Evolutionary conservation across 2,329 filamentous ascomycete species (phyloP), one percentile per base, ranked within the genome.

Genomic region (Claviceps quebecensis): DNA sequence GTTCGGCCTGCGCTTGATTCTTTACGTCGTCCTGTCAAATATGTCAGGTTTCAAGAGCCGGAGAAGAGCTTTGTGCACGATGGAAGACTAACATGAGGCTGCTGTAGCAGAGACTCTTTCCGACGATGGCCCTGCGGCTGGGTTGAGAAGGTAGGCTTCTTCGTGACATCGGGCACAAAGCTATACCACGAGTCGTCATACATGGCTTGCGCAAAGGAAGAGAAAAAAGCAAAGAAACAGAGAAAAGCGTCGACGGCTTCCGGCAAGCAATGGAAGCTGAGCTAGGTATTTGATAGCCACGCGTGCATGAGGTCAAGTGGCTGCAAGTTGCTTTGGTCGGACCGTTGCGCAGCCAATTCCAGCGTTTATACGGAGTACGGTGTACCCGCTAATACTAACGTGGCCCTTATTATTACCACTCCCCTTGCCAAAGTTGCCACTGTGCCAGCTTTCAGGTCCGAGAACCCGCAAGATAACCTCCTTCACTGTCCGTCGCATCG

Each of bases 181-280:
- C 77, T 87, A 69, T 90, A 88, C 86, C 86, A 91, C 34, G 84
- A 81, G 67, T 91, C 86, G 67, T 91, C 86, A 66, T 87, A 87
- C 84, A 88, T 89, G 58, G 57, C 71, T 51, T 47, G 47, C 36
- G 48, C n/a, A 37, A 36, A 4, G 14, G 22, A 3, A n/a, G 29
- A 19, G 8, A 9, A 26, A n/a, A 23, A 9, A 14, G 36, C 41
- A 34, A 17, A 14, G 40, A 37, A 13, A 14, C 23, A 13, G 16
- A 36, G 45, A 50, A 50, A 36, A 49, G 19, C 40, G 52, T 7
- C n/a, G 38, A 40, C 13, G 1, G 16, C 26, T 47, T 26, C 37
- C 38, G 38, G 48, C 7, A 46, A 38, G 41, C 50, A 46, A 47
- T 22, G 36, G 29, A 36, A 19, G 36, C 22, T 47, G 16, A 54